Percentiles rank a stretch among this genome's conserved stretches.
These are phyloP conservation scores for Leishmania aethiopica DNA, from an alignment of 208 protist species.

Conservation along the genomic window DNA sequence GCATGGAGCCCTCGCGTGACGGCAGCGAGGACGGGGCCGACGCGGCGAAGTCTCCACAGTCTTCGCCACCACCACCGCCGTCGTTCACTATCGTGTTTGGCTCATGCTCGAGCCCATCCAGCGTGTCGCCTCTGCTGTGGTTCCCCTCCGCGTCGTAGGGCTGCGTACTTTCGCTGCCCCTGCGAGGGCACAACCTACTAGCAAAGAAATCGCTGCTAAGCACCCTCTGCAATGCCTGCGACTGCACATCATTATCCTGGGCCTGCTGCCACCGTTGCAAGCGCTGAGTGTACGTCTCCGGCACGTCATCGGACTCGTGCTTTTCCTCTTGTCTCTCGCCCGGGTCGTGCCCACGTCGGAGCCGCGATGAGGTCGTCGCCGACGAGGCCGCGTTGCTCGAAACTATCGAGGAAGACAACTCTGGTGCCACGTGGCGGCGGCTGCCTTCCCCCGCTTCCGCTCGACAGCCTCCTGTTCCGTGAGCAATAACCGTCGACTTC, in stretches of 20 bases:
- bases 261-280: neutral
- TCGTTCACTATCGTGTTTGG: neutral
- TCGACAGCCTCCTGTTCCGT: neutral
- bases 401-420: neutral
- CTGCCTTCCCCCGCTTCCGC: neutral
- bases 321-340: neutral
- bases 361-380: neutral
- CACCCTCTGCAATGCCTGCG: neutral
- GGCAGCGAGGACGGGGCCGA: neutral
- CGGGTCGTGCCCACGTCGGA: neutral
- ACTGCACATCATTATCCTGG: neutral
- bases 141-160: slow-evolving; percentile 2
- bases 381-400: neutral
- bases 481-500: neutral
- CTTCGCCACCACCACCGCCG: neutral
- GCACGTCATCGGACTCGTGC: neutral
- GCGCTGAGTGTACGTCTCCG: slow-evolving; percentile 2
- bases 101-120: neutral
- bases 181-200: neutral
- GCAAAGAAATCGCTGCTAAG: neutral
- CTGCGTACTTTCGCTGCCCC: slow-evolving; percentile 6
- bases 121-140: neutral
- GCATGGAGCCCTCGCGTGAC: neutral
- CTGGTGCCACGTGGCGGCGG: neutral
- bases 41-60: neutral